phyloP scores from a whole-genome alignment of 2,329 filamentous ascomycete species.

The Grosmannia penicillata region DNA sequence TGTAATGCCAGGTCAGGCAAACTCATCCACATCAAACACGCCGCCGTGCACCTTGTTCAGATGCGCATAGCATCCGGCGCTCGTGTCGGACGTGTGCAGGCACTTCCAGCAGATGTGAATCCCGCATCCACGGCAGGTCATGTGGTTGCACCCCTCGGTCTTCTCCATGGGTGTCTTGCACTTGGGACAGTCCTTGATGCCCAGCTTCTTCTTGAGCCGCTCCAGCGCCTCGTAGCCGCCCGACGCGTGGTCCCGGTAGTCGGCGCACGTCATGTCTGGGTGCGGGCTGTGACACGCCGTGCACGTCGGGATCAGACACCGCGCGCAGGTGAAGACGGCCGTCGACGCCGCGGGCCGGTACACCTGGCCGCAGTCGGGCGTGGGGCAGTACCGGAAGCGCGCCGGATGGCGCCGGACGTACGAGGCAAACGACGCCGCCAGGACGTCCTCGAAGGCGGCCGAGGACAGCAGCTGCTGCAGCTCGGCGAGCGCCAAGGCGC shows the following conservation, averaged over 20 bases:
- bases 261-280: conserved; percentile 8
- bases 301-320: conserved; percentile 21
- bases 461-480: conserved; percentile 18
- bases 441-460: conserved; percentile 20
- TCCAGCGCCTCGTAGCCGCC: conserved; percentile 3
- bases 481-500: conserved; percentile 13
- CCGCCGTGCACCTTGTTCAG: no score
- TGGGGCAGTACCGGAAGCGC: conserved; percentile 24
- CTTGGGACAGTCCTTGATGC: conserved; percentile 7
- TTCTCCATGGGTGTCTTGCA: neutral
- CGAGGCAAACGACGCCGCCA: conserved; percentile 20
- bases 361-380: conserved; percentile 25
- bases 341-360: conserved; percentile 18
- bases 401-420: conserved; percentile 19
- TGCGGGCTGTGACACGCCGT: conserved; percentile 21
- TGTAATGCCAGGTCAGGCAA: no score
- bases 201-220: conserved; percentile 3
- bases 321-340: conserved; percentile 16
- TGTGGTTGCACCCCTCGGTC: neutral
- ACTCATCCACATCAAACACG: no score
- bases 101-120: neutral
- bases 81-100: neutral
- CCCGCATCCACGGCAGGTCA: neutral
- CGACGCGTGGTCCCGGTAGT: neutral
- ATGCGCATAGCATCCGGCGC: no score